A percentile compares a stretch with the other conserved stretches of the same genome.
These are phyloP conservation scores for Thalassia testudinum DNA, from an alignment of 116 monocot genomes.

Conservation along the genomic window DNA sequence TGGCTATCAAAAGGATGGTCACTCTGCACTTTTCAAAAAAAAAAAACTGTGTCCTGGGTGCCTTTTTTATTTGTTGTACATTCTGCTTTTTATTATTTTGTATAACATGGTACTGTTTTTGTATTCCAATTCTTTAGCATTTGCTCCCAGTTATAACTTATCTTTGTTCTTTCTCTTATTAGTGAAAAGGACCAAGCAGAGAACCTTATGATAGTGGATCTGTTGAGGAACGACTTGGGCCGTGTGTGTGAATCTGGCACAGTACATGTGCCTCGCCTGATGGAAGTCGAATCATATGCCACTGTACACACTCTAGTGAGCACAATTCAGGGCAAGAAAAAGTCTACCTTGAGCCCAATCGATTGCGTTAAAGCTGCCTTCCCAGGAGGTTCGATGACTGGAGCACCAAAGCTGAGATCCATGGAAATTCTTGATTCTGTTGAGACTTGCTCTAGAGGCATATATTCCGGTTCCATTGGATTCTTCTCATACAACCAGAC, in stretches of 20 bases:
- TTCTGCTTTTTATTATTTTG: no score
- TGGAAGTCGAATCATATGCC: constrained; percentile 85
- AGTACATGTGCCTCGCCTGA: constrained; percentile 53
- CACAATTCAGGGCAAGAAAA: constrained; percentile 64
- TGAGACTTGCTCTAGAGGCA: constrained; percentile 54
- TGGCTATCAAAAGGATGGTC: no score
- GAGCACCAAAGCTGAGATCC: constrained; percentile 89
- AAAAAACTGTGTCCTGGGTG: no score
- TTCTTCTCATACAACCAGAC: constrained; percentile 86
- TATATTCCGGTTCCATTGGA: constrained; percentile 90
- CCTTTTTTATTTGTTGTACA: no score
- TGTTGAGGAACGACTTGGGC: constrained; percentile 83
- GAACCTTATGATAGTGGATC: constrained; percentile 98
- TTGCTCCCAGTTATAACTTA: no score
- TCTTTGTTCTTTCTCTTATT: neutral
- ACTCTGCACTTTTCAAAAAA: no score
- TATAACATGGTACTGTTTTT: no score
- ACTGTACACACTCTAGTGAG: constrained; percentile 95
- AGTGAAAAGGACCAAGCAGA: constrained; percentile 97
- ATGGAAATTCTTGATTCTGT: constrained; percentile 87
- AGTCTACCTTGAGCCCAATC: constrained; percentile 28
- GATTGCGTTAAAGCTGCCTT: constrained; percentile 83
- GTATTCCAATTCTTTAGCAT: no score
- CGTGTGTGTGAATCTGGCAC: constrained; percentile 79
- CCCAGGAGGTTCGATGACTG: constrained; percentile 96